Conservation (phyloP, 2,329 filamentous ascomycete species). For the Seiridium unicorne region DNA sequence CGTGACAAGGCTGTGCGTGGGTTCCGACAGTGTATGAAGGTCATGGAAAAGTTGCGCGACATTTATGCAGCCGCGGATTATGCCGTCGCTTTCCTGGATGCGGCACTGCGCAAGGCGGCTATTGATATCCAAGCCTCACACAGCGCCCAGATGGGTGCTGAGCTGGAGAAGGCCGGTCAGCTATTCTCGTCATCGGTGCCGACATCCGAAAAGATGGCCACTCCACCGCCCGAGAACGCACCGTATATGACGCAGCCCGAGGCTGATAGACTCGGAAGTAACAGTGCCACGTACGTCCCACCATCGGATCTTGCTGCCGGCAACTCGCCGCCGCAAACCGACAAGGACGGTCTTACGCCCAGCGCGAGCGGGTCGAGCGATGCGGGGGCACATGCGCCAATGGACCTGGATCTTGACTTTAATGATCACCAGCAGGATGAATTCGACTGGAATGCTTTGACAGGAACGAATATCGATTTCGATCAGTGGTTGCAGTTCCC, state of each 20-base stretch:
- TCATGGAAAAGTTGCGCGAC: constrained; percentile 83
- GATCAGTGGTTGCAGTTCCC: constrained; percentile 60
- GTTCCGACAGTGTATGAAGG: constrained; percentile 89
- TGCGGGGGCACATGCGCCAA: constrained; percentile 27
- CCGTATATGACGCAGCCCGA: constrained; percentile 34
- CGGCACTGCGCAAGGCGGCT: constrained; percentile 82
- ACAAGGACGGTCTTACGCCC: constrained; percentile 40
- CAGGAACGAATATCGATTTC: constrained; percentile 54
- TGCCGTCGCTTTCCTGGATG: constrained; percentile 91
- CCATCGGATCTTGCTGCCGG: constrained; percentile 26
- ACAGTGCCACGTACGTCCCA: constrained; percentile 12
- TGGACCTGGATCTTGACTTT: constrained; percentile 47
- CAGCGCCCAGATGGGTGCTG: constrained; percentile 25
- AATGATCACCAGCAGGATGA: constrained; percentile 38
- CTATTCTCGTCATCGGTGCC: not conserved
- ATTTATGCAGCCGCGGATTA: constrained; percentile 95
- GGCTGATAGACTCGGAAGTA: constrained; percentile 24
- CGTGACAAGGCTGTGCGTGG: constrained; percentile 73
- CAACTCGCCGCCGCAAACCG: constrained; percentile 44
- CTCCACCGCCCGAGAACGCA: constrained; percentile 52
- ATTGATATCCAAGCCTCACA: constrained; percentile 59
- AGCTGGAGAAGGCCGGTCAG: constrained; percentile 15
- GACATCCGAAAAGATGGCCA: constrained; percentile 31
- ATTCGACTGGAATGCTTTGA: constrained; percentile 53
- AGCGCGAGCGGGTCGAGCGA: constrained; percentile 42